Conservation (phyloP, 495 filamentous ascomycete species). For the Hypoxylon fuscum region DNA sequence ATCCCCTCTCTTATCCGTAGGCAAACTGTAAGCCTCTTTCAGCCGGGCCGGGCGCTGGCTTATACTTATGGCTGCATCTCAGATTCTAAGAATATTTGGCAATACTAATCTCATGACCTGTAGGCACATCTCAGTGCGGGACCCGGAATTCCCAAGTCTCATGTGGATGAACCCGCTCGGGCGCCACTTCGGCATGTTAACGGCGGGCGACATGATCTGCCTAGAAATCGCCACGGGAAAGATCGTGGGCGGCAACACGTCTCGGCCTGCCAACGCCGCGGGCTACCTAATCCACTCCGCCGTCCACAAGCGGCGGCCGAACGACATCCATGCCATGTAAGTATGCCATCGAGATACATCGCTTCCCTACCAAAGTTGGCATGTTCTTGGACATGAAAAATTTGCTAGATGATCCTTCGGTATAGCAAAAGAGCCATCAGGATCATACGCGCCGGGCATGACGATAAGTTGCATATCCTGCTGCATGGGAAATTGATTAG, state of each 20-base stretch:
- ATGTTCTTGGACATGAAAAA: too few relatives aligned
- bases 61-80: too few relatives aligned
- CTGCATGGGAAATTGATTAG: background rate
- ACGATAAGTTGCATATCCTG: slow-evolving; percentile 6
- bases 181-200: slow-evolving; percentile 65
- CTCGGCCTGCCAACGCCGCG: slow-evolving; percentile 66
- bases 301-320: slow-evolving; percentile 63
- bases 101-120: slow-evolving; percentile 53
- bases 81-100: too few relatives aligned
- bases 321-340: slow-evolving; percentile 45
- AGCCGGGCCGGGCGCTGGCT: too few relatives aligned
- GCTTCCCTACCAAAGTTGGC: slow-evolving; percentile 52
- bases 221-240: slow-evolving; percentile 63
- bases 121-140: slow-evolving; percentile 69
- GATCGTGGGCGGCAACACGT: slow-evolving; percentile 59
- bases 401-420: slow-evolving; percentile 31
- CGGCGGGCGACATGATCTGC: slow-evolving; percentile 62
- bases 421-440: slow-evolving; percentile 3
- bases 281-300: slow-evolving; percentile 74
- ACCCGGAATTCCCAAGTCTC: slow-evolving; percentile 65
- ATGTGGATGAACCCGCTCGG: slow-evolving; percentile 74
- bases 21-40: too few relatives aligned
- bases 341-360: slow-evolving; percentile 38
- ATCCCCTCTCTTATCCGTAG: too few relatives aligned
- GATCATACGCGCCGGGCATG: background rate